phyloP scores from a whole-genome alignment of 208 protist species.

The Angomonas deanei region DNA sequence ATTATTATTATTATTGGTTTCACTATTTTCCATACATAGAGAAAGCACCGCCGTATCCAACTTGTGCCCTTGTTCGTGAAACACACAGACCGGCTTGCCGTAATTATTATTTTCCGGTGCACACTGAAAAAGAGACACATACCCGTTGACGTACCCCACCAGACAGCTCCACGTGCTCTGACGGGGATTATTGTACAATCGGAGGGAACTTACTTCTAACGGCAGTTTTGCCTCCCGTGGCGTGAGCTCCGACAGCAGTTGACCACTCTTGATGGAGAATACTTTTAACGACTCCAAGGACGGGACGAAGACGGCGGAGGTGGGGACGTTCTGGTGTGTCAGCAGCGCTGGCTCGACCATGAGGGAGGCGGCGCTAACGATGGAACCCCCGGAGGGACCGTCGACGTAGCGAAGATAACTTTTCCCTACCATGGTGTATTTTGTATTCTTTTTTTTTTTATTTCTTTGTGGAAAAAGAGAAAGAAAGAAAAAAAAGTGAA shows the following conservation, averaged over 20 bases:
- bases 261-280: slow-evolving; percentile 71
- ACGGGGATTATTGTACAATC: slow-evolving; percentile 23
- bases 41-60: slow-evolving; percentile 80
- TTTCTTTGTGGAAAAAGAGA: background rate
- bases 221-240: slow-evolving; percentile 73
- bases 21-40: slow-evolving; percentile 31
- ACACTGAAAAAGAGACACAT: slow-evolving; percentile 72
- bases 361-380: slow-evolving; percentile 64
- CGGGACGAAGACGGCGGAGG: slow-evolving; percentile 49
- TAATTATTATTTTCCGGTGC: slow-evolving; percentile 77
- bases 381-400: slow-evolving; percentile 66
- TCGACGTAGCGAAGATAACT: slow-evolving; percentile 85
- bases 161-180: slow-evolving; percentile 49
- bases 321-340: slow-evolving; percentile 9
- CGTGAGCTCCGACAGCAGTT: slow-evolving; percentile 61
- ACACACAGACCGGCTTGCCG: slow-evolving; percentile 70
- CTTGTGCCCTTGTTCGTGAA: slow-evolving; percentile 83
- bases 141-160: slow-evolving; percentile 84
- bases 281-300: slow-evolving; percentile 84
- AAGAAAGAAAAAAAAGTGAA: slow-evolving; percentile 14
- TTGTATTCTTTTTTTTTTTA: background rate
- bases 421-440: slow-evolving; percentile 73
- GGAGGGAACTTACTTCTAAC: slow-evolving; percentile 67
- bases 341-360: slow-evolving; percentile 38
- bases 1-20: background rate